phyloP scores from a whole-genome alignment of 768 basidiomycete genomes.

The Pulveroboletus sp. region DNA sequence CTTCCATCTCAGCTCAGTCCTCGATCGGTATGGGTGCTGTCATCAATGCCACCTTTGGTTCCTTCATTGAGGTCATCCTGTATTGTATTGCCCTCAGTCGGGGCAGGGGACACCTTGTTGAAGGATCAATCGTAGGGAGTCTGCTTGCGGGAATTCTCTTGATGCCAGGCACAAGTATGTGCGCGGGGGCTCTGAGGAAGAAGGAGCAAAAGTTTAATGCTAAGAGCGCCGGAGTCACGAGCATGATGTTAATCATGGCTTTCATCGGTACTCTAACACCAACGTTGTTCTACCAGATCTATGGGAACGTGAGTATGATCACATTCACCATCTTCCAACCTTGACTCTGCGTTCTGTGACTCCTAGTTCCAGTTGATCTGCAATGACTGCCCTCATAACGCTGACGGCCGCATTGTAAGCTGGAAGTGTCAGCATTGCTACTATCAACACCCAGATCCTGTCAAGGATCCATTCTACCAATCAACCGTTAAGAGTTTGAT shows the following conservation, averaged over 20 bases:
- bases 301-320: conserved; percentile 75
- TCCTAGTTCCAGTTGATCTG: conserved; percentile 82
- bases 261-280: conserved; percentile 95
- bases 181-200: conserved; percentile 76
- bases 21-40: conserved; percentile 99
- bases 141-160: conserved; percentile 91
- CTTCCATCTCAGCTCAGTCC: conserved; percentile 96
- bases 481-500: conserved; percentile 91
- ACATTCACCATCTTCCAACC: not conserved
- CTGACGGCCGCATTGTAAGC: conserved; percentile 24
- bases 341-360: conserved; percentile 14
- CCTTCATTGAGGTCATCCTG: conserved; percentile 94
- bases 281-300: conserved; percentile 96
- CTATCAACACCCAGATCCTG: conserved; percentile 92
- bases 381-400: conserved; percentile 60
- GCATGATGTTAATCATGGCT: conserved; percentile 99
- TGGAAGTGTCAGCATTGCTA: conserved; percentile 93
- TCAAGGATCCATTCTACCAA: conserved; percentile 93
- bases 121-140: conserved; percentile 94
- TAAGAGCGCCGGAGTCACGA: conserved; percentile 97
- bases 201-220: conserved; percentile 99
- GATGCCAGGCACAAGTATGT: conserved; percentile 98
- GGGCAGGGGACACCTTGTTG: conserved; percentile 89
- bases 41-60: conserved; percentile 98
- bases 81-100: conserved; percentile 88